These are phyloP conservation scores for Globisporangium viniferum DNA, from an alignment of 352 stramenopile species.

Conservation along the genomic window DNA sequence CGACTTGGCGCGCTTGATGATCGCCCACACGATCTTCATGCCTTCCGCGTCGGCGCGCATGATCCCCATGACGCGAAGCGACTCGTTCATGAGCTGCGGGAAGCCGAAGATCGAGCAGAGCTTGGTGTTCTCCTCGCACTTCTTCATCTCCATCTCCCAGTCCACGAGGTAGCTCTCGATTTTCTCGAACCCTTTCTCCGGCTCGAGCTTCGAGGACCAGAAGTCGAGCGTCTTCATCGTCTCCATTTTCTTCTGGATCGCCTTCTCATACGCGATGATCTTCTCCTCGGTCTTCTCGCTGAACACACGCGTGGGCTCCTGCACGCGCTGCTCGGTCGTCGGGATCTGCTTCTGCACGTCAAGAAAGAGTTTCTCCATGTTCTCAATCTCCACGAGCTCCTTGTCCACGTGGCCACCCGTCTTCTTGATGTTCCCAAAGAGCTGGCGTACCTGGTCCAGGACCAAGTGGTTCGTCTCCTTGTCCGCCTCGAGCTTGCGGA, in stretches of 20 bases:
- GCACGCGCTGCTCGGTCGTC: constrained; percentile 65
- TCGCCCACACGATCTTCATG: constrained; percentile 76
- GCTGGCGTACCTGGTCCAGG: constrained; percentile 72
- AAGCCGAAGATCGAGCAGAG: constrained; percentile 94
- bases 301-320: constrained; percentile 82
- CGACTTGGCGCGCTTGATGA: constrained; percentile 71
- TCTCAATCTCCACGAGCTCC: constrained; percentile 76
- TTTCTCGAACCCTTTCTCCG: constrained; percentile 79
- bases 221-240: constrained; percentile 82
- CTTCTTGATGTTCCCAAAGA: constrained; percentile 81
- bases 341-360: constrained; percentile 83
- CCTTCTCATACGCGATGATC: constrained; percentile 91
- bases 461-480: constrained; percentile 66
- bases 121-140: constrained; percentile 89
- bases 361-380: constrained; percentile 77
- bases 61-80: constrained; percentile 80
- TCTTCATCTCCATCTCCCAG: constrained; percentile 88
- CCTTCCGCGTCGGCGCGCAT: constrained; percentile 82
- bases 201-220: constrained; percentile 77
- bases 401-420: constrained; percentile 80
- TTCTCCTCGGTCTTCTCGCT: constrained; percentile 92
- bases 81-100: constrained; percentile 91
- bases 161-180: constrained; percentile 80
- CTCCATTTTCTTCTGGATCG: constrained; percentile 81
- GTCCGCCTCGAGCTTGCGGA: constrained; percentile 72